Conservation (phyloP, 2,329 filamentous ascomycete species). For the Fusarium cyanostomum region DNA sequence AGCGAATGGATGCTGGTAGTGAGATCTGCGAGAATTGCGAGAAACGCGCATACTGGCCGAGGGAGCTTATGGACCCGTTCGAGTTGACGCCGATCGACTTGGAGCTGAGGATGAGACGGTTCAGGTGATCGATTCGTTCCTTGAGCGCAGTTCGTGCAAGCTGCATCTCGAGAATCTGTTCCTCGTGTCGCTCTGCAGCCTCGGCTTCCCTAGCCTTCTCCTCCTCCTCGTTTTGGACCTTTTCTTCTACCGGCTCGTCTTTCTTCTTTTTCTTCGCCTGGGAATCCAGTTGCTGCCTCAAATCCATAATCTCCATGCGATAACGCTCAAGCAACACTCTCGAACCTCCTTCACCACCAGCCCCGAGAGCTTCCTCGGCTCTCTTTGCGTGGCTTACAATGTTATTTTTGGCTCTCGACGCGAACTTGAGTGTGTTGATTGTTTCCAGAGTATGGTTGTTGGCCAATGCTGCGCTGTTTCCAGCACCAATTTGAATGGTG, state of each 20-base stretch:
- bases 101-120: constrained; percentile 92
- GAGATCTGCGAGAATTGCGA: constrained; percentile 72
- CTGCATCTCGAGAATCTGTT: constrained; percentile 99
- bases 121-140: constrained; percentile 96
- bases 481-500: constrained; percentile 89
- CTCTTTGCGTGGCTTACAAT: constrained; percentile 97
- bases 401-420: constrained; percentile 95
- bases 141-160: constrained; percentile 94
- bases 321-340: constrained; percentile 92
- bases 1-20: constrained; percentile 67
- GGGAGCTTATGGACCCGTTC: constrained; percentile 74
- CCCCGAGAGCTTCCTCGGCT: constrained; percentile 86
- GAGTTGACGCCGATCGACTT: constrained; percentile 94
- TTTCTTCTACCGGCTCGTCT: constrained; percentile 68
- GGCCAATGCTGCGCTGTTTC: constrained; percentile 74
- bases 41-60: constrained; percentile 69
- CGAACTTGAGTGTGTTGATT: constrained; percentile 95
- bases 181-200: constrained; percentile 86
- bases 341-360: constrained; percentile 84
- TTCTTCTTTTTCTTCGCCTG: constrained; percentile 76
- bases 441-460: constrained; percentile 87
- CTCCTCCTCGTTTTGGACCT: constrained; percentile 71
- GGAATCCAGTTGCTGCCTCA: constrained; percentile 82
- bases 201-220: constrained; percentile 81
- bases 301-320: constrained; percentile 87